Conservation (phyloP, 2,329 filamentous ascomycete genomes). For the Ophiostoma quercus region DNA sequence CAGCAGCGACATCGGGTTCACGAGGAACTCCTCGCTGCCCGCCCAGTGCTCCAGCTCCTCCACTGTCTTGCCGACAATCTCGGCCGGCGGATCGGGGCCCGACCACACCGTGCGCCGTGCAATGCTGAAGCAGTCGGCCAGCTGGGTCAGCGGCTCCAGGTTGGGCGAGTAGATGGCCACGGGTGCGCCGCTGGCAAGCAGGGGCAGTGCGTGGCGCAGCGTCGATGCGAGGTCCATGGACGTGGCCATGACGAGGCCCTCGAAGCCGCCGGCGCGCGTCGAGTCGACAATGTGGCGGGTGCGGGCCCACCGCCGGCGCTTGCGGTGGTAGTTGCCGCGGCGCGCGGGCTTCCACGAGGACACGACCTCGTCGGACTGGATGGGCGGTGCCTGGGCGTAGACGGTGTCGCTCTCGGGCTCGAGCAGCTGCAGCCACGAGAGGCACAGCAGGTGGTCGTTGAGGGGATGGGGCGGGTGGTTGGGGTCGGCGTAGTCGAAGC, state of each 20-base stretch:
- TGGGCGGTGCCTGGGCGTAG: slow-evolving; percentile 61
- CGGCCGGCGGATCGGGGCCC: slow-evolving; percentile 45
- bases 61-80: slow-evolving; percentile 41
- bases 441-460: slow-evolving; percentile 69
- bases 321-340: slow-evolving; percentile 80
- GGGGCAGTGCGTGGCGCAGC: slow-evolving; percentile 67
- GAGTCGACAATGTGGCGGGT: slow-evolving; percentile 68
- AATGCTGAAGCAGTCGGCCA: slow-evolving; percentile 82
- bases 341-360: slow-evolving; percentile 73
- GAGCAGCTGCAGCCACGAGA: slow-evolving; percentile 90
- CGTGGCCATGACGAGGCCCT: slow-evolving; percentile 76
- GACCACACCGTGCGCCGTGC: slow-evolving; percentile 69
- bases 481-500: slow-evolving; percentile 67
- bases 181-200: slow-evolving; percentile 76
- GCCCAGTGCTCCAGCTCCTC: slow-evolving; percentile 52
- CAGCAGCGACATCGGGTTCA: slow-evolving; percentile 81
- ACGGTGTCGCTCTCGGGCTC: slow-evolving; percentile 68
- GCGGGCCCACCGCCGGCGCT: slow-evolving; percentile 75
- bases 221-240: slow-evolving; percentile 76
- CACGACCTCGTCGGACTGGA: slow-evolving; percentile 56
- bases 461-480: slow-evolving; percentile 69
- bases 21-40: slow-evolving; percentile 69
- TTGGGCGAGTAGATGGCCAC: slow-evolving; percentile 80
- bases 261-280: slow-evolving; percentile 69
- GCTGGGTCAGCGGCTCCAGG: slow-evolving; percentile 68